phyloP scores from a whole-genome alignment of 257 asterid species.

The Solanum ossicruentum region DNA sequence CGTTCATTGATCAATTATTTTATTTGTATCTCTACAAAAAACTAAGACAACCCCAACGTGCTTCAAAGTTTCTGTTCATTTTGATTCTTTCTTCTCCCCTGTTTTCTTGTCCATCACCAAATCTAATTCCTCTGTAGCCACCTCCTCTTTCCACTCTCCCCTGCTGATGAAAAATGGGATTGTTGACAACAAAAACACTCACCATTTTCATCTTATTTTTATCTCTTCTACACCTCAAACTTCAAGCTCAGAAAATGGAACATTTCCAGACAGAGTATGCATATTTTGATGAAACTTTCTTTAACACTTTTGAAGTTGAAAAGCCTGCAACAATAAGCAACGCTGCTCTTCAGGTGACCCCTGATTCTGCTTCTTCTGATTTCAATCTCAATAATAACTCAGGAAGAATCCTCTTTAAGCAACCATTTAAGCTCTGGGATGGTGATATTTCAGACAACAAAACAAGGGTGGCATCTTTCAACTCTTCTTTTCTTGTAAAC shows the following conservation, averaged over 20 bases:
- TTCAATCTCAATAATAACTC: constrained; percentile 9
- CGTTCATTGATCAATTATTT: background rate
- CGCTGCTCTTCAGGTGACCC: constrained; percentile 62
- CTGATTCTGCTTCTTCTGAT: constrained; percentile 20
- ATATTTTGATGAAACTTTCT: constrained; percentile 12
- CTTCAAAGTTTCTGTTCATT: background rate
- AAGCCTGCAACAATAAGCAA: constrained; percentile 23
- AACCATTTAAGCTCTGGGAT: constrained; percentile 54
- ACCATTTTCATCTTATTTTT: constrained; percentile 5
- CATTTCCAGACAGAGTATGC: background rate
- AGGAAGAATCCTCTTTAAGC: constrained; percentile 36
- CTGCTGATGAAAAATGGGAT: constrained; percentile 27
- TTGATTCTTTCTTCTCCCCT: background rate
- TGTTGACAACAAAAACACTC: constrained; percentile 1
- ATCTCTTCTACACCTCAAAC: constrained; percentile 4
- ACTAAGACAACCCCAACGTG: background rate
- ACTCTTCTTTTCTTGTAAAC: constrained; percentile 55
- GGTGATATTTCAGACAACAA: background rate
- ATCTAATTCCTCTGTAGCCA: background rate
- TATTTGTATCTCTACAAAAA: background rate
- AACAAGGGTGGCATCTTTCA: constrained; percentile 40
- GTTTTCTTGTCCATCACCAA: background rate
- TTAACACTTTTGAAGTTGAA: background rate
- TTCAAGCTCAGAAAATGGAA: constrained; percentile 14
- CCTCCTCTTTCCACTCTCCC: background rate